Evolutionary conservation across 805 yeast genomes (phyloP), one percentile per base, ranked within the genome.

Genomic region (Suhomyces tanzawaensis): DNA sequence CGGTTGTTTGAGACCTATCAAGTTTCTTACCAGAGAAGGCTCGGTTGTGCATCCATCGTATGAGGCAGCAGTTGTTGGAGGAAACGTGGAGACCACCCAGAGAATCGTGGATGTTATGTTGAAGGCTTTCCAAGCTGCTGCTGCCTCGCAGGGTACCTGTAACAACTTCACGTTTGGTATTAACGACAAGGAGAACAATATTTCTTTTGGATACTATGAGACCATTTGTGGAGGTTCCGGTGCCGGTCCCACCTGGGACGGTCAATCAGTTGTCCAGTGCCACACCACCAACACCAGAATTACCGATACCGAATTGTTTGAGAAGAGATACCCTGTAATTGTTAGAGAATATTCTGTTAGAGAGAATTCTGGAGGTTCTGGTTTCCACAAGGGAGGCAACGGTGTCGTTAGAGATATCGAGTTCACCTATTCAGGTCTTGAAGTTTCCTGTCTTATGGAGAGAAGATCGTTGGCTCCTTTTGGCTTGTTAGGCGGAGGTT

Each of bases 191-290:
- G 46, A 46, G 8, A 74, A 75, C 41, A 58, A 64, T 7, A 71
- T 74, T 40, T 88, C 90, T 0, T 88, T 87, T 59, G 96, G 96
- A 0, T 89, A 89, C 58, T 89, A 89, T 58, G 96, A 89, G 57
- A 90, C 97, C 0, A 88, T 90, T 43, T 93, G 95, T 41, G 97
- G 97, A 42, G 97, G 97, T 1, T 85, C 89, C 30, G 97, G 97
- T 34, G 97, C 97, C 2, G 89, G 91, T 1, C 76, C 83, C 1
- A 79, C 80, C 2, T 88, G 95, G 90, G 64, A 83, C 49, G 96
- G 96, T 31, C 83, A 82, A 36, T 75, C 82, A 42, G 96, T 87
- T n/a, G 95, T 89, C 3, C 96, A 89, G 53, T 85, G 95, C 4
- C 93, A 89, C 58, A 89, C 91, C 82, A 90, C 96, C 19, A 89